Evolutionary conservation across 352 stramenopile genomes (phyloP).

Genomic region (Pythium vanterpoolii): DNA sequence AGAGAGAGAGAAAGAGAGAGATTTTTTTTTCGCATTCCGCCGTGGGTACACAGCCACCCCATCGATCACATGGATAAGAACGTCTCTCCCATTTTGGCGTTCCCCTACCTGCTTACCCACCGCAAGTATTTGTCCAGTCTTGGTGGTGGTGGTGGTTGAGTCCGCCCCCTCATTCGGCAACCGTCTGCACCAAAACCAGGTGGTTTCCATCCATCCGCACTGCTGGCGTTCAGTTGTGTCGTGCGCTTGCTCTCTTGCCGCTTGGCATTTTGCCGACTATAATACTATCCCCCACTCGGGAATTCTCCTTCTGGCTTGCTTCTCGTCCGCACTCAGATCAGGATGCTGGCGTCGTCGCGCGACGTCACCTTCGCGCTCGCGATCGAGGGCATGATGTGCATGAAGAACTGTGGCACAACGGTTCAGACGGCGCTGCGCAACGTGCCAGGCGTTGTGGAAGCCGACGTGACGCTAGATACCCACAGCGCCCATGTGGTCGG

Average conservation of each 20-base stretch:
- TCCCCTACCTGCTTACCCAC: neutral
- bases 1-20: too few relatives aligned
- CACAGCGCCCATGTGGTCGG: slow-evolving; percentile 62
- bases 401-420: slow-evolving; percentile 94
- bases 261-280: neutral
- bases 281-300: too few relatives aligned
- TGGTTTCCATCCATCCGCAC: slow-evolving; percentile 14
- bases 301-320: neutral
- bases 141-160: neutral
- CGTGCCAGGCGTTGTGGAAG: slow-evolving; percentile 66
- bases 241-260: neutral
- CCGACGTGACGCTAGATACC: slow-evolving; percentile 59
- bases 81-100: neutral
- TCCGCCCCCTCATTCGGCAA: slow-evolving; percentile 19
- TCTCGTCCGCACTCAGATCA: neutral
- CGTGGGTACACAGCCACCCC: neutral
- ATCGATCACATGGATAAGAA: slow-evolving; percentile 1
- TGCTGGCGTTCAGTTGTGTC: neutral
- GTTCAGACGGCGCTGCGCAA: slow-evolving; percentile 71
- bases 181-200: slow-evolving; percentile 2
- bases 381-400: slow-evolving; percentile 94
- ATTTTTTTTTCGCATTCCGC: neutral
- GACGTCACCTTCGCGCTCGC: slow-evolving; percentile 50
- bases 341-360: slow-evolving; percentile 14
- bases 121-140: neutral